phyloP scores from a whole-genome alignment of 148 eudicot species.

The Vaccinium corymbosum region DNA sequence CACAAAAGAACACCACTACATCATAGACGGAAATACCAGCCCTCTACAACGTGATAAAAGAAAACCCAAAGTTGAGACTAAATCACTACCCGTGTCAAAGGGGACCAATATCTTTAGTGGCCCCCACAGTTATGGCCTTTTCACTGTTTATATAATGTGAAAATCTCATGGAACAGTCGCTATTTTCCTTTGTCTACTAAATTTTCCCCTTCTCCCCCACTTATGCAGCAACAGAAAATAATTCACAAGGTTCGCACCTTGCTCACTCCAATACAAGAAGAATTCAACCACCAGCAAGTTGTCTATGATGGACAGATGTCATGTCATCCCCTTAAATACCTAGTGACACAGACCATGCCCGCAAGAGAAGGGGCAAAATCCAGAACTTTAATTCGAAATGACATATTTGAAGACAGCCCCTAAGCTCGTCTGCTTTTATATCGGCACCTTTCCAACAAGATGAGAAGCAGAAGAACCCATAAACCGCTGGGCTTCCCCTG shows the following conservation, averaged over 20 bases:
- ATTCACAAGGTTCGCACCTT: background rate
- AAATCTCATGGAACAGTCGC: background rate
- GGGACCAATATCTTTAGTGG: background rate
- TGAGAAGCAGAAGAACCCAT: conserved; percentile 1
- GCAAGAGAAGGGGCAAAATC: background rate
- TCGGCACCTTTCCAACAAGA: background rate
- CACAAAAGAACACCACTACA: no score
- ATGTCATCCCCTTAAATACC: background rate
- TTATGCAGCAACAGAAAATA: background rate
- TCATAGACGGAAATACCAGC: background rate
- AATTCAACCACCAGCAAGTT: background rate
- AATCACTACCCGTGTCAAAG: background rate
- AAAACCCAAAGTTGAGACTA: background rate
- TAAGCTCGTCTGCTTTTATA: background rate
- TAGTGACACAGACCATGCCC: background rate
- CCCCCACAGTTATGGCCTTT: background rate
- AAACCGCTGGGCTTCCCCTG: background rate
- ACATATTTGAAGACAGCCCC: background rate
- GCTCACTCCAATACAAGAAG: background rate
- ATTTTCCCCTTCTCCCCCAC: background rate
- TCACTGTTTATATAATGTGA: background rate
- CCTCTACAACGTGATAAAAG: background rate
- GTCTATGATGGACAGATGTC: background rate
- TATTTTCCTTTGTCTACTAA: background rate
- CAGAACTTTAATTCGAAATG: background rate